Base-by-base conservation (phyloP, 1,284 basidiomycete genomes). In the Amylostereum areolatum region DNA sequence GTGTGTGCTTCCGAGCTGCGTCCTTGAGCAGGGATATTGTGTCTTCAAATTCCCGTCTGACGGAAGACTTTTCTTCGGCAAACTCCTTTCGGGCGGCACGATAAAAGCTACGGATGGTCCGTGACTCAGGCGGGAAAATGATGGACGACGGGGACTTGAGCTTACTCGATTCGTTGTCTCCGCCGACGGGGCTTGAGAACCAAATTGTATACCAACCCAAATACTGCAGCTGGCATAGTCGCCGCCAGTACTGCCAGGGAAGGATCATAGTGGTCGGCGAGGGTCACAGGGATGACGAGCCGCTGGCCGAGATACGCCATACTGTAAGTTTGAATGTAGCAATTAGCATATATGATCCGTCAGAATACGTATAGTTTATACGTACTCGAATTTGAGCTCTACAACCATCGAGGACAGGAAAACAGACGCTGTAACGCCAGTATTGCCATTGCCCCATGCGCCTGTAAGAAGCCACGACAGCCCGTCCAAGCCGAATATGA, bases 41-140 rank as follows among this genome's bases (percentile, higher is more conserved):
- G 43, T 83, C 80, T 41, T 76, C 68, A 9, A 80, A 81, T 55
- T 83, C 79, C 46, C 71, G 67, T 49, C 73, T 66, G 56, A 80
- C 69, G 59, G 80, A 76, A n/a, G 71, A 68, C 48, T 81, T 77
- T 54, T 77, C 72, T 48, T 86, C 84, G 47, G 70, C 70, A 54
- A 85, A 72, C 45, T 77, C 75, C 43, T 63, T 68, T 43, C 70
- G 66, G 31, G 69, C 71, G 32, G 71, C 65, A 39, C 80, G 71
- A 58, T 88, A 72, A 66, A 73, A 74, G 71, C 74, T 67, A 35
- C 39, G 12, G 11, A 18, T 28, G 34, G 41, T 7, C 25, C 4
- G 25, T n/a, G 28, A 18, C n/a, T 27, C 40, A 24, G 46, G 41
- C 32, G 30, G 25, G 39, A 43, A 33, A 40, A 41, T n/a, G 37